A percentile compares a stretch with the other conserved stretches of the same genome.
Conservation (phyloP, 2,329 filamentous ascomycete species). For the Zelopaecilomyces penicillatus region DNA sequence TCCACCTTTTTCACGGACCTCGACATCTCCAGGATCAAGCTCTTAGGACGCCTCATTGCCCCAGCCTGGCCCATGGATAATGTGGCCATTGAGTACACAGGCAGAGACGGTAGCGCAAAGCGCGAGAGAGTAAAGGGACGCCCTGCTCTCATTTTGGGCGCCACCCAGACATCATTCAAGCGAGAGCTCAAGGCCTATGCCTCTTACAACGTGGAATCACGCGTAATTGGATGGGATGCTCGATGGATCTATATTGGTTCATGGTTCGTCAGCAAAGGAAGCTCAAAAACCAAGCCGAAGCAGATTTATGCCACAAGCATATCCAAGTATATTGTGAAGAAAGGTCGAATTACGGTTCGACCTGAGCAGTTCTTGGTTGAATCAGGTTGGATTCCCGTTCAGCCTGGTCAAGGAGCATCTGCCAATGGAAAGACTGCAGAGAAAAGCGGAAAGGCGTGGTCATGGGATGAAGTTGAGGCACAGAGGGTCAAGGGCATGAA, state of each 20-base stretch:
- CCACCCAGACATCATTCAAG: constrained; percentile 6
- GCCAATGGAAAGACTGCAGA: not conserved
- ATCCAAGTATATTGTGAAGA: not conserved
- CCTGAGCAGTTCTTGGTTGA: too few species aligned
- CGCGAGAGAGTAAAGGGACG: constrained; percentile 1
- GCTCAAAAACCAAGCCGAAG: not conserved
- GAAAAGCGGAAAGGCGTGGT: not conserved
- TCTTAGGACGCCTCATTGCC: constrained; percentile 3
- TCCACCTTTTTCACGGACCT: constrained; percentile 5
- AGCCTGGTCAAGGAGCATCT: too few species aligned
- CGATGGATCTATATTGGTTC: constrained; percentile 8
- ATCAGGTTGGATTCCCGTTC: too few species aligned
- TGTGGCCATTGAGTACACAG: constrained; percentile 5
- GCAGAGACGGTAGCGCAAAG: not conserved
- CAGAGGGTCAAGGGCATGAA: constrained; percentile 3
- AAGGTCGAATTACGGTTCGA: too few species aligned
- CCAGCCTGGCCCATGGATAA: constrained; percentile 2
- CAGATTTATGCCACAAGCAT: constrained; percentile 1
- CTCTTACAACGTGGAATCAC: constrained; percentile 3
- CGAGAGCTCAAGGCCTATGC: not conserved
- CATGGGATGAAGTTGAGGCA: constrained; percentile 2
- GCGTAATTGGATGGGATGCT: constrained; percentile 4
- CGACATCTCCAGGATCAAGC: not conserved
- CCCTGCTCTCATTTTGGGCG: constrained; percentile 4
- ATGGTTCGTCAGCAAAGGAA: constrained; percentile 4